A percentile compares a stretch with the other conserved stretches of the same genome.
These are phyloP conservation scores for Aurantiochytrium sp. DNA, from an alignment of 108 stramenopile genomes.

Conservation along the genomic window DNA sequence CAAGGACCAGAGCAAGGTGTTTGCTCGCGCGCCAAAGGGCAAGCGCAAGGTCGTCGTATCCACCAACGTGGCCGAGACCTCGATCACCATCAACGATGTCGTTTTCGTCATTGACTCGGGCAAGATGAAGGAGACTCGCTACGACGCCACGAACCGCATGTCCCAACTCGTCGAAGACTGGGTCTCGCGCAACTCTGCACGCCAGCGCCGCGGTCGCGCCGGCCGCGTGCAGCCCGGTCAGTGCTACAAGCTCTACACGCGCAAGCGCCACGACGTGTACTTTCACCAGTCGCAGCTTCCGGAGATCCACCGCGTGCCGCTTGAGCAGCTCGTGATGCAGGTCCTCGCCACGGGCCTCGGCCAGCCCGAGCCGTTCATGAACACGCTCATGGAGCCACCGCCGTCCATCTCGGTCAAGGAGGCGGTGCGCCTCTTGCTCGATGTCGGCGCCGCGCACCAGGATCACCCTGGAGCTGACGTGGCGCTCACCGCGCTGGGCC, in stretches of 20 bases:
- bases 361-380: constrained; percentile 46
- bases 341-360: constrained; percentile 33
- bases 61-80: constrained; percentile 93
- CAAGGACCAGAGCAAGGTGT: constrained; percentile 70
- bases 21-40: constrained; percentile 58
- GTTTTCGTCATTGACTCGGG: constrained; percentile 92
- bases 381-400: constrained; percentile 38
- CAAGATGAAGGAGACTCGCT: constrained; percentile 80
- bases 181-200: constrained; percentile 79
- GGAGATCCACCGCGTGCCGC: constrained; percentile 55
- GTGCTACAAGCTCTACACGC: constrained; percentile 79
- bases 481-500: constrained; percentile 57
- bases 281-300: constrained; percentile 50
- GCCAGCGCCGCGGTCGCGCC: constrained; percentile 83
- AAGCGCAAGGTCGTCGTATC: constrained; percentile 80
- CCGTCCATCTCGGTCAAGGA: constrained; percentile 7
- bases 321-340: constrained; percentile 52
- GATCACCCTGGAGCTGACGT: neutral
- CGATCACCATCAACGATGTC: constrained; percentile 87
- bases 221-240: constrained; percentile 79
- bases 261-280: constrained; percentile 45
- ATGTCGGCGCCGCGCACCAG: constrained; percentile 28
- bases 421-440: constrained; percentile 15
- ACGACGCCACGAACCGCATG: constrained; percentile 78
- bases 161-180: constrained; percentile 75